Evolutionary conservation across 768 basidiomycete genomes (phyloP).

Genomic region (Kwoniella mangroviensis): DNA sequence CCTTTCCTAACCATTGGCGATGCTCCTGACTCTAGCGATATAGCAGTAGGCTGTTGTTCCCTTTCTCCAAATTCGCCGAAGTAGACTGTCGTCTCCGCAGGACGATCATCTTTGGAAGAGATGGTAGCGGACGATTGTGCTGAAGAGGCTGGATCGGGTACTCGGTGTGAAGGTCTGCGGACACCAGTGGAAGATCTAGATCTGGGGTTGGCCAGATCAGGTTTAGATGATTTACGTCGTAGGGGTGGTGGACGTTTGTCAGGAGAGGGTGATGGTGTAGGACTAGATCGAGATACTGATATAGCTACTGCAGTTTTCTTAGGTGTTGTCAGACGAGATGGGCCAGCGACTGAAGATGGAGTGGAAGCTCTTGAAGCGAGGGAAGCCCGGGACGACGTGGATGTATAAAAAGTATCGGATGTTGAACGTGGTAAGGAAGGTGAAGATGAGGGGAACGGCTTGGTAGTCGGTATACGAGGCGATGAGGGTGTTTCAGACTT

Average conservation of each 20-base stretch:
- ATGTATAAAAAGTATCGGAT: slow-evolving; percentile 13
- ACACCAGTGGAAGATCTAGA: slow-evolving; percentile 2
- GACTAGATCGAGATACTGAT: slow-evolving; percentile 14
- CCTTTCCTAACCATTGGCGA: slow-evolving; percentile 6
- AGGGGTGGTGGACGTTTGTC: slow-evolving; percentile 8
- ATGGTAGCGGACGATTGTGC: slow-evolving; percentile 5
- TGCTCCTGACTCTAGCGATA: slow-evolving; percentile 5
- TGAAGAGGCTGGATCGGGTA: neutral
- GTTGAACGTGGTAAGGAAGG: slow-evolving; percentile 14
- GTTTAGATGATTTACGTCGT: slow-evolving; percentile 21
- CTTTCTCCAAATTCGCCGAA: slow-evolving; percentile 21
- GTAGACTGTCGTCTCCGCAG: neutral
- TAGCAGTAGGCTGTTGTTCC: slow-evolving; percentile 4
- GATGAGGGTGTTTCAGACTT: neutral
- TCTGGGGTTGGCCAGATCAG: slow-evolving; percentile 8
- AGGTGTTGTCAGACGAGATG: slow-evolving; percentile 17
- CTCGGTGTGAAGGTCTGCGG: slow-evolving; percentile 25
- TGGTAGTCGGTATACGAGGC: neutral
- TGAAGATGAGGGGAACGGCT: slow-evolving; percentile 10
- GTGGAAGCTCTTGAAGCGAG: neutral
- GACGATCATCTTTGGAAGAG: too few species aligned
- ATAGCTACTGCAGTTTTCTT: slow-evolving; percentile 3
- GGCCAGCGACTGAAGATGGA: slow-evolving; percentile 11
- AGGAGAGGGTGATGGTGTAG: slow-evolving; percentile 10
- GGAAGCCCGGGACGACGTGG: neutral